Percentiles rank a stretch among this genome's conserved stretches.
Conservation (phyloP, 345 rosid genomes). For the Reutealis trisperma region DNA sequence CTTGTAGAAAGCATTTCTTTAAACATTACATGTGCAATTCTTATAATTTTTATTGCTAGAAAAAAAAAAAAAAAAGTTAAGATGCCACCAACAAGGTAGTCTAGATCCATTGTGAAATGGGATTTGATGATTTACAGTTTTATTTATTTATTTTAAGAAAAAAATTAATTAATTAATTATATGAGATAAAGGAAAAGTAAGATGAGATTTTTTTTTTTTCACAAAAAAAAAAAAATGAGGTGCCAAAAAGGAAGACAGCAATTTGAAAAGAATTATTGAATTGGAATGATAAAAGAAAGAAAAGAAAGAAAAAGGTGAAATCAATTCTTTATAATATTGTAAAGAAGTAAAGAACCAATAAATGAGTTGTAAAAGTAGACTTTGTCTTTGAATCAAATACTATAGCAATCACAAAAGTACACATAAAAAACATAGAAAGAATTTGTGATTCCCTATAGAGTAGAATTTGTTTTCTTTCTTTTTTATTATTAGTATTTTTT, state of each 20-base stretch:
- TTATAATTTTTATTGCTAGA: not conserved
- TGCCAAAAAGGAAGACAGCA: conserved; percentile 7
- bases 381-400: conserved; percentile 24
- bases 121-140: not conserved
- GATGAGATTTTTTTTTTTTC: not conserved
- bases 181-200: not conserved
- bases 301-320: not conserved
- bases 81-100: not conserved
- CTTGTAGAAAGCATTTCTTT: not conserved
- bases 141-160: no score
- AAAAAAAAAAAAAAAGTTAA: not conserved
- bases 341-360: not conserved
- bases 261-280: conserved; percentile 3
- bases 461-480: not conserved
- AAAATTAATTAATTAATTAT: not conserved
- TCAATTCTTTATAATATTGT: not conserved
- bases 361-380: conserved; percentile 19
- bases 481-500: not conserved
- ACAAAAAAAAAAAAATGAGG: no score
- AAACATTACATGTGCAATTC: conserved; percentile 12
- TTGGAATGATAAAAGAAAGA: conserved; percentile 6
- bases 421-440: not conserved
- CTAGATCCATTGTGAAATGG: no score
- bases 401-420: conserved; percentile 17
- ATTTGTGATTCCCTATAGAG: conserved; percentile 20